phyloP scores from a whole-genome alignment of 2,329 filamentous ascomycete genomes.

The Neoarthrinium moseri region DNA sequence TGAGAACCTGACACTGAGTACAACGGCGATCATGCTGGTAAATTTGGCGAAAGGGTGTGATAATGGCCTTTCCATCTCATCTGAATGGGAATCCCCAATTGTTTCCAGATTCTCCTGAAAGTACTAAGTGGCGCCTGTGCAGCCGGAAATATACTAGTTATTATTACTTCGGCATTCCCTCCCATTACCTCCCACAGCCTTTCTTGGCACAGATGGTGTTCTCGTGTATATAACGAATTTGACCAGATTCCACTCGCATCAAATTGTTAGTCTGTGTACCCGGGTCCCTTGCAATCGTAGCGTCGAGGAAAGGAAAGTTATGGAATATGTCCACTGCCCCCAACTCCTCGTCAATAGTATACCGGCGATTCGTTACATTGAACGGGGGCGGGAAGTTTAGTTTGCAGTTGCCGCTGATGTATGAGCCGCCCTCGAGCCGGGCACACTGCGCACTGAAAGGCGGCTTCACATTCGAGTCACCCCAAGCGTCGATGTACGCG shows the following conservation, averaged over 20 bases:
- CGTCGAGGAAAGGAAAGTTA: conserved; percentile 21
- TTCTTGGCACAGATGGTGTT: conserved; percentile 18
- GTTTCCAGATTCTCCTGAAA: no score
- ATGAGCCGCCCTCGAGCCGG: conserved; percentile 26
- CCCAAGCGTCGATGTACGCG: conserved; percentile 27
- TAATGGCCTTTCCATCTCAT: no score
- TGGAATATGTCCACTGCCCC: conserved; percentile 19
- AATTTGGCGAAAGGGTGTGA: no score
- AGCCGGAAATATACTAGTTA: no score
- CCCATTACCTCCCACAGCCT: conserved; percentile 9
- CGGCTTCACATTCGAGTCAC: conserved; percentile 19
- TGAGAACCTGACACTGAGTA: no score
- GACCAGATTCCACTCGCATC: conserved; percentile 17
- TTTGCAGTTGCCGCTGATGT: conserved; percentile 15
- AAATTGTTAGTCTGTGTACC: conserved; percentile 20
- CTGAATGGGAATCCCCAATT: no score
- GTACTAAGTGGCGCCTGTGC: no score
- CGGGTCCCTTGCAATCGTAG: conserved; percentile 13
- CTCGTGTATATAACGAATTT: conserved; percentile 21
- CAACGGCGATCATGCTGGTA: no score
- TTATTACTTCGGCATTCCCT: neutral
- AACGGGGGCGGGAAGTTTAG: conserved; percentile 16
- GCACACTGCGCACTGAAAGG: conserved; percentile 26
- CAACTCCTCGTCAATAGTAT: conserved; percentile 15
- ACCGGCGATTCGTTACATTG: conserved; percentile 13